Percentiles rank a stretch among this genome's conserved stretches.
Evolutionary conservation across 2,329 filamentous ascomycete genomes (phyloP).

Genomic region (Diaporthe velutina): DNA sequence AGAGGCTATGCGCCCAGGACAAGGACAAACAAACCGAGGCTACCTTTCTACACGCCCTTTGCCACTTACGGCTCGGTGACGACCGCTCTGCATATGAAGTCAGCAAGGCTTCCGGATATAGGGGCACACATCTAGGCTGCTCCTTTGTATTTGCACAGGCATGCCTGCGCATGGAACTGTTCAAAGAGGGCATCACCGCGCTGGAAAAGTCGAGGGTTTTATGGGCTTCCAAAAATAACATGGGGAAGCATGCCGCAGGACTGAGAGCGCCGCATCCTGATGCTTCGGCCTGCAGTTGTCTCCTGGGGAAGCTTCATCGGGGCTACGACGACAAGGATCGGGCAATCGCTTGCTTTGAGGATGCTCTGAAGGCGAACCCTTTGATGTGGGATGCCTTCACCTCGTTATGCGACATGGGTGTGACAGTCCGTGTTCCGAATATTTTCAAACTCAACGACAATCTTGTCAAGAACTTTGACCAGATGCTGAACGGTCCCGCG

Average conservation of each 20-base stretch:
- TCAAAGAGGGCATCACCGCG: conserved; percentile 84
- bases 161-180: conserved; percentile 82
- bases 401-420: conserved; percentile 87
- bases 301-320: conserved; percentile 89
- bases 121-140: conserved; percentile 85
- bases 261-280: conserved; percentile 83
- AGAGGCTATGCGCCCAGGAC: conserved; percentile 87
- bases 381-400: conserved; percentile 99
- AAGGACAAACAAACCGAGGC: conserved; percentile 80
- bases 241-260: conserved; percentile 86
- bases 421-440: conserved; percentile 83
- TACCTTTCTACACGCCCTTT: conserved; percentile 85
- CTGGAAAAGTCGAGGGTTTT: conserved; percentile 84
- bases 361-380: conserved; percentile 88
- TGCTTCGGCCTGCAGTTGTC: conserved; percentile 83
- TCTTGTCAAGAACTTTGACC: conserved; percentile 62
- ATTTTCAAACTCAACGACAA: conserved; percentile 82
- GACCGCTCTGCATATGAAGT: conserved; percentile 88
- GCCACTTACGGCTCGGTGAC: conserved; percentile 86
- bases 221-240: conserved; percentile 81
- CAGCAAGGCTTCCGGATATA: conserved; percentile 77
- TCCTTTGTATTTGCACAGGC: conserved; percentile 93
- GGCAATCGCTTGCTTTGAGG: conserved; percentile 88
- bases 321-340: conserved; percentile 86
- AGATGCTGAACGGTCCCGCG: conserved; percentile 48